phyloP scores from a whole-genome alignment of 495 filamentous ascomycete genomes.

The Neurospora sp. region DNA sequence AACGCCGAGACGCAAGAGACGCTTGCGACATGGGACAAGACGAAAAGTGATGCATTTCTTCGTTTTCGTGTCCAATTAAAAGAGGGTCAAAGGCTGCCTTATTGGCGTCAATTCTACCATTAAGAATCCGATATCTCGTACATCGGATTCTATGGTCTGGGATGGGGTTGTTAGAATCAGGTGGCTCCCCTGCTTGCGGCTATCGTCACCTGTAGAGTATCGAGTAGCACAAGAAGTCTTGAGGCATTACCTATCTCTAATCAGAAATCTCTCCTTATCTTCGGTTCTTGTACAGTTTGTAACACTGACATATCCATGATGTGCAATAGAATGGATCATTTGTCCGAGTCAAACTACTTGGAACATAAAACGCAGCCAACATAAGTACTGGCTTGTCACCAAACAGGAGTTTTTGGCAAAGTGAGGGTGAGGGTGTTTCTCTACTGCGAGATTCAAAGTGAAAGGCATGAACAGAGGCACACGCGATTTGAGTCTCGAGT shows the following conservation, averaged over 20 bases:
- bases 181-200: not conserved
- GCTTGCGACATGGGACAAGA: not conserved
- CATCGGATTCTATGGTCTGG: not conserved
- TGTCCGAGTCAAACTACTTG: not conserved
- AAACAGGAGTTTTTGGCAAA: not conserved
- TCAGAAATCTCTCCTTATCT: not conserved
- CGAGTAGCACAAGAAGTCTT: not conserved
- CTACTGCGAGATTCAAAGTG: not conserved
- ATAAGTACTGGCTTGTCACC: not conserved
- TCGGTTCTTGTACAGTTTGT: not conserved
- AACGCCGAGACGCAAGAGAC: not conserved
- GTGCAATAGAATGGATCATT: not conserved
- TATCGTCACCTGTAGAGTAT: not conserved
- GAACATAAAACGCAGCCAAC: not conserved
- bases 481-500: not conserved
- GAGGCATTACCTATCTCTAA: not conserved
- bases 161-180: not conserved
- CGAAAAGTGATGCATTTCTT: not conserved
- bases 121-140: not conserved
- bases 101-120: not conserved
- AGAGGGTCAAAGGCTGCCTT: not conserved
- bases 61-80: not conserved
- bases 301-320: not conserved
- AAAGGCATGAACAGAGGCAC: not conserved
- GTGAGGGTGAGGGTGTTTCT: not conserved